Evolutionary conservation across 2,329 filamentous ascomycete genomes (phyloP).

Genomic region (Aspergillus awamori): DNA sequence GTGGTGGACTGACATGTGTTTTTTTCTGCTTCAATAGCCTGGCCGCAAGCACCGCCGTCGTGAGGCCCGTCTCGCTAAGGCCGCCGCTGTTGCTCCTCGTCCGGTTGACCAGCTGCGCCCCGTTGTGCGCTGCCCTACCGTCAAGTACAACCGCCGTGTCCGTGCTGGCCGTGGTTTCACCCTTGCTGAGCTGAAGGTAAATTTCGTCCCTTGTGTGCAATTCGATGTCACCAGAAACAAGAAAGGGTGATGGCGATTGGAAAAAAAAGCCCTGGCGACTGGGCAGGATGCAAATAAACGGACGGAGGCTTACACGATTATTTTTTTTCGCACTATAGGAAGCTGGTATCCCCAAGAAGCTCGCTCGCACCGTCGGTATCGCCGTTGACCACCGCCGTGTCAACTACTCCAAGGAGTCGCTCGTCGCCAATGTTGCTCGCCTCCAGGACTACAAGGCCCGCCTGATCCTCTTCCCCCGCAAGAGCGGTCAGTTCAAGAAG

Average conservation of each 20-base stretch:
- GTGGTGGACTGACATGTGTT: slow-evolving; percentile 42
- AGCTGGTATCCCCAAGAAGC: slow-evolving; percentile 90
- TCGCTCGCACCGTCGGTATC: slow-evolving; percentile 96
- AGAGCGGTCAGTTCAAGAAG: slow-evolving; percentile 89
- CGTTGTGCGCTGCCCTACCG: slow-evolving; percentile 92
- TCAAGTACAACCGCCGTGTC: slow-evolving; percentile 99
- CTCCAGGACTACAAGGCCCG: slow-evolving; percentile 97
- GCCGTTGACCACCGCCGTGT: slow-evolving; percentile 92
- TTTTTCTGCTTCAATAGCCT: slow-evolving; percentile 62
- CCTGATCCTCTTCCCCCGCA: slow-evolving; percentile 97
- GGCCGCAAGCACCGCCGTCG: slow-evolving; percentile 94
- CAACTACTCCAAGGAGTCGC: slow-evolving; percentile 95
- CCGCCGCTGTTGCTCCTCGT: slow-evolving; percentile 90
- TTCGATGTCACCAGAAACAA: neutral
- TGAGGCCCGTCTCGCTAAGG: slow-evolving; percentile 90
- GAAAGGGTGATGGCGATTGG: neutral
- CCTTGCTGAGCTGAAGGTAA: slow-evolving; percentile 96
- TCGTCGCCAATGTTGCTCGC: slow-evolving; percentile 92
- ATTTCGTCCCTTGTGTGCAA: slow-evolving; percentile 18
- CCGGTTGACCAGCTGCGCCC: slow-evolving; percentile 97
- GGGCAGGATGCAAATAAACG: neutral
- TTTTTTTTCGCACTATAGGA: slow-evolving; percentile 60
- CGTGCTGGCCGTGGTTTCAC: slow-evolving; percentile 97
- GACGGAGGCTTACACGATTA: slow-evolving; percentile 22
- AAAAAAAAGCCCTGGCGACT: neutral